Percentiles rank a stretch among this genome's conserved stretches.
Evolutionary conservation across 495 filamentous ascomycete genomes (phyloP).

Genomic region (Clavariopsis aquatica): DNA sequence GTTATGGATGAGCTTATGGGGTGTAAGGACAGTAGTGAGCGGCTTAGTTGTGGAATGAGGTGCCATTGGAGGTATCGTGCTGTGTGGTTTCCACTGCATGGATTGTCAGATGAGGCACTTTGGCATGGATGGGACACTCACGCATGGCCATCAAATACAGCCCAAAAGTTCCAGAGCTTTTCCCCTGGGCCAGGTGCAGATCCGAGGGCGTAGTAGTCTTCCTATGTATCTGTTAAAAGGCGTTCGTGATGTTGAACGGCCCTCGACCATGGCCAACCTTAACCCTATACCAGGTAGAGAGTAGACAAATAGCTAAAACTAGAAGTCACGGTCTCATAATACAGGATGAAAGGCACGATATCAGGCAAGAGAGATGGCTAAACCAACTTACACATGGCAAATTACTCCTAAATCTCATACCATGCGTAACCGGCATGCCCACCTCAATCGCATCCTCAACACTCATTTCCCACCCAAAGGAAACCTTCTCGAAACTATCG

Average conservation of each 20-base stretch:
- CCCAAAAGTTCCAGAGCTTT: conserved; percentile 51
- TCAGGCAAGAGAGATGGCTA: too few relatives aligned
- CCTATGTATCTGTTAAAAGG: conserved; percentile 5
- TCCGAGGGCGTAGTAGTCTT: conserved; percentile 24
- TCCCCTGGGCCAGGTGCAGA: conserved; percentile 19
- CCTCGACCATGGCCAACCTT: too few relatives aligned
- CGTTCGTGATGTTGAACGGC: not conserved
- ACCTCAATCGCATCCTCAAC: conserved; percentile 20
- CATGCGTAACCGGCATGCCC: conserved; percentile 29
- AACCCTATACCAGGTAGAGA: too few relatives aligned
- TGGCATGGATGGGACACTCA: not conserved
- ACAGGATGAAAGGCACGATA: too few relatives aligned
- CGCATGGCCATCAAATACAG: conserved; percentile 55
- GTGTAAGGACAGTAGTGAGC: conserved; percentile 33
- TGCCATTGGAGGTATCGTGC: conserved; percentile 48
- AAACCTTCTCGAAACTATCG: conserved; percentile 1
- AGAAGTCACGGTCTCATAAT: too few relatives aligned
- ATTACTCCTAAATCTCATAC: conserved; percentile 16
- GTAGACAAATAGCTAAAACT: too few relatives aligned
- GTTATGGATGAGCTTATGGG: conserved; percentile 10
- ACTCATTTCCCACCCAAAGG: conserved; percentile 11
- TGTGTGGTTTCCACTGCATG: conserved; percentile 47
- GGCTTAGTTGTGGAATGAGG: conserved; percentile 49
- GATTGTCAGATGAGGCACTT: not conserved
- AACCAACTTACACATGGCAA: conserved; percentile 13